Base-by-base conservation (phyloP, 768 basidiomycete genomes). In the Mycena leptocephala region DNA sequence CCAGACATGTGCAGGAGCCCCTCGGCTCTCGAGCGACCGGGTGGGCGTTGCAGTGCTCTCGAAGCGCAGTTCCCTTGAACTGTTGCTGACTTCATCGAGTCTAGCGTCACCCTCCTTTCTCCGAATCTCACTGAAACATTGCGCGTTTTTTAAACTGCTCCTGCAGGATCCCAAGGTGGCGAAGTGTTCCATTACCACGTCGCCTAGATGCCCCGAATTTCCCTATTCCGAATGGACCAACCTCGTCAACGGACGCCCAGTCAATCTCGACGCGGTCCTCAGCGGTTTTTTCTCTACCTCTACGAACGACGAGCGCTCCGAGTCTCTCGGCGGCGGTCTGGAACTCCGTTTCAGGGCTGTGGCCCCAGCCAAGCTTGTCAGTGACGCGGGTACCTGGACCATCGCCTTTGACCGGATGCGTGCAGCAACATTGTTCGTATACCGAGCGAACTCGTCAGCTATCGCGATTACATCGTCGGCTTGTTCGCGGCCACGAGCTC, bases 291-390 rank as follows among this genome's bases (percentile, higher is more conserved):
- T 70, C 41, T 43, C 69, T 22, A 70, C 69, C n/a, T 30, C 22
- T 37, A 41, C 56, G 22, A 55, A 43, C 7, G 53, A 65, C 28
- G 61, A 74, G 32, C 63, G 64, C 39, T 22, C 61, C 43, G 70
- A 73, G 46, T 33, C 3, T 59, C 63, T 74, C 14, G 65, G 62
- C 39, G 65, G 61, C 9, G 71, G 72, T 5, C 14, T 80, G n/a
- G 78, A 79, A 33, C 33, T 80, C 30, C 43, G 62, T 30, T 66
- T 80, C 37, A 72, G 78, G 1, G n/a, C 51, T 0, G 53, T 56
- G n/a, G 64, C 61, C 0, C 78, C 71, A 1, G 26, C 39, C 1
- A 78, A 67, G 26, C 3, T 35, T 2, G 70, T 78, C 26, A 14
- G 14, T 18, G 76, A 56, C 18, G 35, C 59, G 18, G 77, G 75